phyloP scores from a whole-genome alignment of 495 filamentous ascomycete genomes.

The Xylaria bambusicola region DNA sequence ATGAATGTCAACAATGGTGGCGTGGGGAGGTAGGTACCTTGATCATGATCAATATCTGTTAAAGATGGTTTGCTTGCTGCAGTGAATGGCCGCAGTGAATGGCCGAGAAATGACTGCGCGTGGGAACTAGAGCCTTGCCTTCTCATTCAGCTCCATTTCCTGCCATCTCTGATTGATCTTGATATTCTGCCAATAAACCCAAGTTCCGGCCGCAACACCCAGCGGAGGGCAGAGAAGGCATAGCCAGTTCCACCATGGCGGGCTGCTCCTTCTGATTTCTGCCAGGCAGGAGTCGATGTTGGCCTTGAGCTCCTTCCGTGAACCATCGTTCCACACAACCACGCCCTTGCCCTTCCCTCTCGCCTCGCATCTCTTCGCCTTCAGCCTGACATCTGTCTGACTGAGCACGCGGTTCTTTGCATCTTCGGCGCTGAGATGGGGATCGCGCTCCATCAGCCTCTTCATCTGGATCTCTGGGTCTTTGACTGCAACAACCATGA shows the following conservation, averaged over 20 bases:
- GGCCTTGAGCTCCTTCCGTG: slow-evolving; percentile 61
- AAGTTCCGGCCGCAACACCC: slow-evolving; percentile 62
- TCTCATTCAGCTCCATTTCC: slow-evolving; percentile 62
- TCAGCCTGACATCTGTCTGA: slow-evolving; percentile 80
- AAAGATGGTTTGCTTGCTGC: background rate
- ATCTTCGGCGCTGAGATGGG: slow-evolving; percentile 71
- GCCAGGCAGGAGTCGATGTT: slow-evolving; percentile 65
- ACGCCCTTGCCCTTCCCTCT: slow-evolving; percentile 64
- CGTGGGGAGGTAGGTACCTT: background rate
- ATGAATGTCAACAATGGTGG: background rate
- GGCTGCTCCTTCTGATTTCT: slow-evolving; percentile 62
- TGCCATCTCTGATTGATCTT: slow-evolving; percentile 69
- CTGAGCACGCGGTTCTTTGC: slow-evolving; percentile 78
- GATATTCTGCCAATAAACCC: slow-evolving; percentile 69
- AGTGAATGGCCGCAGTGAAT: background rate
- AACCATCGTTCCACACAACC: slow-evolving; percentile 86
- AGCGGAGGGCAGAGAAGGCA: slow-evolving; percentile 72
- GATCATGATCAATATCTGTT: background rate
- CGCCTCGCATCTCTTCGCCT: slow-evolving; percentile 70
- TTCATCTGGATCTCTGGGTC: slow-evolving; percentile 78
- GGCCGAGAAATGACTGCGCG: background rate
- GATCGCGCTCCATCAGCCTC: slow-evolving; percentile 70
- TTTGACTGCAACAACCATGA: slow-evolving; percentile 80
- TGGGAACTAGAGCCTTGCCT: slow-evolving; percentile 62
- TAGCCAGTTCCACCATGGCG: slow-evolving; percentile 78